A percentile compares a stretch with the other conserved stretches of the same genome.
Conservation (phyloP, 2,329 filamentous ascomycete genomes). For the Macrophomina phaseolina region DNA sequence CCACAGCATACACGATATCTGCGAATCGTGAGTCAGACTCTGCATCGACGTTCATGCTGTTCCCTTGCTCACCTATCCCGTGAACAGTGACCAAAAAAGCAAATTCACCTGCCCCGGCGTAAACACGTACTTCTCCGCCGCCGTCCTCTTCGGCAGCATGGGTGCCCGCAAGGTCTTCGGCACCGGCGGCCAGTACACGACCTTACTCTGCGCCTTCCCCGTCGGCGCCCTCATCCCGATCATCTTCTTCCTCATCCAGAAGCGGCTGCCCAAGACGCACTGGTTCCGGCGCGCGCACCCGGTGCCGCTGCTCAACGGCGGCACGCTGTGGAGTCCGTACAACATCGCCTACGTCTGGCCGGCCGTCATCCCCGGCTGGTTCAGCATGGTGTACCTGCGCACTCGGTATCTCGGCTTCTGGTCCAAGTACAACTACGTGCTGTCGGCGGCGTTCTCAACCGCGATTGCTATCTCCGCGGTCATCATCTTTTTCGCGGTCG, state of each 20-base stretch:
- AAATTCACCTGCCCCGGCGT: conserved; percentile 64
- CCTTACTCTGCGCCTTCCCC: conserved; percentile 52
- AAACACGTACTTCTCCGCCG: conserved; percentile 69
- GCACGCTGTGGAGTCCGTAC: conserved; percentile 40
- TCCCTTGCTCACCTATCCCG: background rate
- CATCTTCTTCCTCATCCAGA: conserved; percentile 51
- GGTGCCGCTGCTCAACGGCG: conserved; percentile 28
- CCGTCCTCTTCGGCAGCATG: conserved; percentile 68
- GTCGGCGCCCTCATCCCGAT: conserved; percentile 67
- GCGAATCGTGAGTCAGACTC: conserved; percentile 46
- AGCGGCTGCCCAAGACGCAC: conserved; percentile 59
- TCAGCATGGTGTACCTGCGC: conserved; percentile 64
- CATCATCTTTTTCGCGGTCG: conserved; percentile 72
- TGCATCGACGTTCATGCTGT: too few relatives aligned
- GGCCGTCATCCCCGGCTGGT: conserved; percentile 50
- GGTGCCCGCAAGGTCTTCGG: conserved; percentile 74
- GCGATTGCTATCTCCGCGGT: conserved; percentile 71
- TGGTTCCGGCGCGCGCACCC: conserved; percentile 57
- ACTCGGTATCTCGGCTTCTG: conserved; percentile 55
- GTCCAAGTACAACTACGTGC: conserved; percentile 74
- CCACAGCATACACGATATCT: conserved; percentile 67
- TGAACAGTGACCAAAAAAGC: conserved; percentile 28
- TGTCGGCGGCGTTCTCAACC: conserved; percentile 72
- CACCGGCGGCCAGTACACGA: conserved; percentile 70
- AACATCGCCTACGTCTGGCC: conserved; percentile 58